Percentiles rank a stretch among this genome's conserved stretches.
These are phyloP conservation scores for Peronospora destructor DNA, from an alignment of 352 stramenopile genomes.

Conservation along the genomic window DNA sequence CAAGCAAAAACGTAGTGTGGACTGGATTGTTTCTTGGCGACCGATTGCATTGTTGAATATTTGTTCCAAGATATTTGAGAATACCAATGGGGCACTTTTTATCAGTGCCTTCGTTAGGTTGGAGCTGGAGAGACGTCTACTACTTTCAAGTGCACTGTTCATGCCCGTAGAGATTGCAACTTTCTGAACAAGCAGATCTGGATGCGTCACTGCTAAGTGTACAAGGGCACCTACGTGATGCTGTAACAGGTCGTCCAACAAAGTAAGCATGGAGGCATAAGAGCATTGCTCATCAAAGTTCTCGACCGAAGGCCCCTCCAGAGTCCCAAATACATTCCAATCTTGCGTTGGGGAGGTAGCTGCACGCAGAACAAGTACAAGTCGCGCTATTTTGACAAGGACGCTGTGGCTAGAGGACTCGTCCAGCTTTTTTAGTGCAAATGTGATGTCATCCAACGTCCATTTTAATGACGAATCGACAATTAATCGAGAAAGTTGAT, in stretches of 20 bases:
- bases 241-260: constrained; percentile 34
- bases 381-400: constrained; percentile 50
- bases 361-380: constrained; percentile 59
- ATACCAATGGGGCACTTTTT: constrained; percentile 32
- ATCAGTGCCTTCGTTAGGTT: constrained; percentile 42
- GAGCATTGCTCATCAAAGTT: constrained; percentile 27
- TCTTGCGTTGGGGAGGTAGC: constrained; percentile 18
- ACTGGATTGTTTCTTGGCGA: constrained; percentile 47
- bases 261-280: constrained; percentile 30
- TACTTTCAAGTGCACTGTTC: constrained; percentile 2
- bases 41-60: constrained; percentile 49
- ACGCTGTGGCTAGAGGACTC: constrained; percentile 41
- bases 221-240: constrained; percentile 46
- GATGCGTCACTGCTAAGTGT: constrained; percentile 51
- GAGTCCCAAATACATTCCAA: constrained; percentile 25
- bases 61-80: constrained; percentile 48
- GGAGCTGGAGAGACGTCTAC: constrained; percentile 29
- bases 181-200: constrained; percentile 46
- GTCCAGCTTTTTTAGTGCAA: constrained; percentile 50
- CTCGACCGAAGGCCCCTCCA: constrained; percentile 2
- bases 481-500: constrained; percentile 63
- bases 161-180: background rate
- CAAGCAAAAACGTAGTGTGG: constrained; percentile 50
- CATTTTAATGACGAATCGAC: constrained; percentile 67
- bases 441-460: constrained; percentile 62